These are phyloP conservation scores for Silene noctiflora DNA, from an alignment of 179 eudicot species.

Conservation along the genomic window DNA sequence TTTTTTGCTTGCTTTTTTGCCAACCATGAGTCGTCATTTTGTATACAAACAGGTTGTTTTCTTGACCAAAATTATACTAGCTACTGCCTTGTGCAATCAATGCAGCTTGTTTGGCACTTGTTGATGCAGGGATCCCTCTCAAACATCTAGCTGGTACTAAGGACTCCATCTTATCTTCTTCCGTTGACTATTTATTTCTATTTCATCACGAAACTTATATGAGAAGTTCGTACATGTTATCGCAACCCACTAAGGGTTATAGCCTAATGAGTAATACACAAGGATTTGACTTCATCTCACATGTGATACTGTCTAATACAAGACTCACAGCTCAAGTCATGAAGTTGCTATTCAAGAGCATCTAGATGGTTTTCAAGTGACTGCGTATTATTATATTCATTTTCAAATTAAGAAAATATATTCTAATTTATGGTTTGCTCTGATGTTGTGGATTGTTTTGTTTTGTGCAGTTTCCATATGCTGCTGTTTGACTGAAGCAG, in stretches of 20 bases:
- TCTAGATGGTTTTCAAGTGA: not conserved
- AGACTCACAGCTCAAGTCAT: not conserved
- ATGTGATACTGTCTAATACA: not conserved
- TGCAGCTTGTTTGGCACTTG: conserved; percentile 95
- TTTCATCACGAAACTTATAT: not conserved
- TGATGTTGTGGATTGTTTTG: conserved; percentile 6
- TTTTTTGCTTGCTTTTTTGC: not conserved
- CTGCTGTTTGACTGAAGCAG: conserved; percentile 69
- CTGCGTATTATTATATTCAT: not conserved
- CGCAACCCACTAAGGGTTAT: too few relatives aligned
- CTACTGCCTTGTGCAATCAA: conserved; percentile 96
- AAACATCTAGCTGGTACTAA: conserved; percentile 84
- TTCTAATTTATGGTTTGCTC: not conserved
- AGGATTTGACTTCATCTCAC: too few relatives aligned
- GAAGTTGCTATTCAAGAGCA: not conserved
- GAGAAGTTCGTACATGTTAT: not conserved
- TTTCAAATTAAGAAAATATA: not conserved
- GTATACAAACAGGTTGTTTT: conserved; percentile 18
- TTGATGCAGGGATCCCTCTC: conserved; percentile 88
- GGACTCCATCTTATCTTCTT: not conserved
- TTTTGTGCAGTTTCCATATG: conserved; percentile 69
- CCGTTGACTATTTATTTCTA: not conserved
- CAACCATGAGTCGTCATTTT: not conserved
- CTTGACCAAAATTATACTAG: conserved; percentile 50
- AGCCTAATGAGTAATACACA: not conserved